phyloP scores from a whole-genome alignment of 176 grass and related monocot species.

The Phyllostachys edulis region DNA sequence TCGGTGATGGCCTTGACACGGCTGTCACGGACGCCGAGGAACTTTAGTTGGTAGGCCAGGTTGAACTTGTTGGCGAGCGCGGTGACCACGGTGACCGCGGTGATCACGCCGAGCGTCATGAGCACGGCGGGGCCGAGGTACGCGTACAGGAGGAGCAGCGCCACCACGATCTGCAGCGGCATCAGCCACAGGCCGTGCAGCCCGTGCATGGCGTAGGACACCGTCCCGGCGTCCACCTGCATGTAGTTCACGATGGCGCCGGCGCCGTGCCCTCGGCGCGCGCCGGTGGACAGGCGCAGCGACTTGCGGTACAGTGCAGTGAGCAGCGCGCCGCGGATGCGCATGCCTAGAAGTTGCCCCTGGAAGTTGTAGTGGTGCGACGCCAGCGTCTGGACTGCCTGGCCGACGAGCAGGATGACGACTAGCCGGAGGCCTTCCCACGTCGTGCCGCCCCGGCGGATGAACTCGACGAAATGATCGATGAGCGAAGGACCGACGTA shows the following conservation, averaged over 20 bases:
- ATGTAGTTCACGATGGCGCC: constrained; percentile 78
- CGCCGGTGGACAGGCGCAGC: constrained; percentile 46
- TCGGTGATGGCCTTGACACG: constrained; percentile 66
- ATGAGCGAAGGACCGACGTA: constrained; percentile 44
- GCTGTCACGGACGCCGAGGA: constrained; percentile 44
- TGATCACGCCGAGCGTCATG: constrained; percentile 49
- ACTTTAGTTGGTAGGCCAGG: constrained; percentile 42
- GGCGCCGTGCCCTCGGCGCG: constrained; percentile 50
- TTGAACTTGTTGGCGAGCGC: constrained; percentile 45
- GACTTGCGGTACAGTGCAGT: constrained; percentile 69
- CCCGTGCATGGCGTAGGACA: constrained; percentile 47
- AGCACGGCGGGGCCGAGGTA: constrained; percentile 54
- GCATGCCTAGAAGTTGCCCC: constrained; percentile 56
- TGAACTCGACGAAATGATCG: constrained; percentile 42
- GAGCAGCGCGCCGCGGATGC: constrained; percentile 67
- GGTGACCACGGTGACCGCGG: constrained; percentile 32
- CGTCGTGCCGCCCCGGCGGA: constrained; percentile 21
- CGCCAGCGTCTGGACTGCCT: constrained; percentile 44
- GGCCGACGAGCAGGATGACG: constrained; percentile 38
- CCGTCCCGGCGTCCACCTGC: constrained; percentile 51
- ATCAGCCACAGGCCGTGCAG: constrained; percentile 61
- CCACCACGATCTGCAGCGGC: constrained; percentile 62
- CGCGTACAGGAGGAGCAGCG: constrained; percentile 45
- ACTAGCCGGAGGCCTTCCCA: constrained; percentile 45
- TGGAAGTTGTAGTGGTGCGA: constrained; percentile 75